Conservation (phyloP, 169 alveolate species). For the Plasmodium coatneyi region DNA sequence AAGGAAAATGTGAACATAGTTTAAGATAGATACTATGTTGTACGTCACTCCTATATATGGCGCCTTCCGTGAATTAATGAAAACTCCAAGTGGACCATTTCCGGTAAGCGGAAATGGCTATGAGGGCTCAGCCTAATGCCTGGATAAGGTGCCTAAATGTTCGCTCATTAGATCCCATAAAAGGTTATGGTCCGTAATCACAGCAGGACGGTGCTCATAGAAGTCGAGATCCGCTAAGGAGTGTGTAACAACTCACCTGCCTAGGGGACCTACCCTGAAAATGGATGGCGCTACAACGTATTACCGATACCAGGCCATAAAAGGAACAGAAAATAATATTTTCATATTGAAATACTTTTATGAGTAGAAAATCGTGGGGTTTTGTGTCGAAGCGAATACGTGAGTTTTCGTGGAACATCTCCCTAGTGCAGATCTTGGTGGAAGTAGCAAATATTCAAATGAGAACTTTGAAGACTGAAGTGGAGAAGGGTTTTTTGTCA, state of each 20-base stretch:
- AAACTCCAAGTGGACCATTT: slow-evolving; percentile 93
- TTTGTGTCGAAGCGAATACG: slow-evolving; percentile 90
- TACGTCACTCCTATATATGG: slow-evolving; percentile 45
- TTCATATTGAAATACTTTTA: slow-evolving; percentile 81
- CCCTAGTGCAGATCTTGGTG: slow-evolving; percentile 96
- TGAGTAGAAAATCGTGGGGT: slow-evolving; percentile 94
- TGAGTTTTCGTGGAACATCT: slow-evolving; percentile 92
- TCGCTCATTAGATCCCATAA: slow-evolving; percentile 92
- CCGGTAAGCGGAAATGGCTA: slow-evolving; percentile 95
- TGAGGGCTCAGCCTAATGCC: slow-evolving; percentile 94
- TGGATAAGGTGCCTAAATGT: slow-evolving; percentile 93
- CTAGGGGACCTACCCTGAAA: slow-evolving; percentile 93
- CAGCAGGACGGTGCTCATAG: slow-evolving; percentile 96
- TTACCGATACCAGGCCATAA: slow-evolving; percentile 90
- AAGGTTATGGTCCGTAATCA: slow-evolving; percentile 90
- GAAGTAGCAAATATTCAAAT: slow-evolving; percentile 93
- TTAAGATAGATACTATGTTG: neutral
- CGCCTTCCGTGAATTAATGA: slow-evolving; percentile 83
- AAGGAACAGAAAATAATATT: neutral
- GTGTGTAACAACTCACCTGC: slow-evolving; percentile 94
- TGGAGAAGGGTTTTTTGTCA: slow-evolving; percentile 95
- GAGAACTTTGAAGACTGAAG: slow-evolving; percentile 95
- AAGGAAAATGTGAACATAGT: slow-evolving; percentile 1
- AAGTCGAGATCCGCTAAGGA: slow-evolving; percentile 95
- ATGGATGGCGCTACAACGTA: slow-evolving; percentile 93